Evolutionary conservation across 1,284 basidiomycete genomes (phyloP), one percentile per base, ranked within the genome.

Genomic region (Fomitopsis pinicola): DNA sequence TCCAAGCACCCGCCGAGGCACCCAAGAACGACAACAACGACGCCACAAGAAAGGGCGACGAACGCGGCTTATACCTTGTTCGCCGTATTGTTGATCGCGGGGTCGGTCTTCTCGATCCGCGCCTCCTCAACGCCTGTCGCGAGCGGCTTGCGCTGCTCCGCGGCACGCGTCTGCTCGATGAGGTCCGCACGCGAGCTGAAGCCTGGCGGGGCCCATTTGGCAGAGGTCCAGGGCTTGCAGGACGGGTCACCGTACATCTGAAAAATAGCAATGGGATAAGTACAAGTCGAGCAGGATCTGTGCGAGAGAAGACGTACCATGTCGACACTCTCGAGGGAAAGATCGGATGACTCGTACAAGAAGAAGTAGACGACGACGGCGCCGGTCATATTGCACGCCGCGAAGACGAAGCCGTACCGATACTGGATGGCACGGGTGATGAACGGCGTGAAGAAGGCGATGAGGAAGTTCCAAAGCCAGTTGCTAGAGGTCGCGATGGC

Each of bases 381-480:
- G 56, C 84, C 87, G 12, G 80, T 69, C 2, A 88, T 73, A 69
- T 88, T 88, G 71, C 85, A 81, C 19, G 77, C 78, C 63, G 86
- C 86, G 68, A 91, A 91, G 53, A 92, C 79, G 71, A 87, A 92
- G 2, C 91, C 90, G 71, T 90, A 92, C 38, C 79, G 75, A 73
- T 84, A 91, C 5, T 76, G 52, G 69, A 90, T 91, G 4, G 78
- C 75, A 38, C 69, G 72, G 5, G 75, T 76, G 67, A 89, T 88
- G 73, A 88, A 87, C 1, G 86, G 87, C 15, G 87, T 88, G 76
- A 91, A 91, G 81, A 90, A 91, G 1, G 85, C 85, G 62, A 92
- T 76, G 59, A 91, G 76, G 79, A 92, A 92, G 73, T 91, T 91
- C 83, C 83, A 88, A 4, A 83, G 73, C 88, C 87, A 88, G 76